Percentiles rank a stretch among this genome's conserved stretches.
phyloP scores from a whole-genome alignment of 148 eudicot genomes.

The Heliamphora exappendiculata region DNA sequence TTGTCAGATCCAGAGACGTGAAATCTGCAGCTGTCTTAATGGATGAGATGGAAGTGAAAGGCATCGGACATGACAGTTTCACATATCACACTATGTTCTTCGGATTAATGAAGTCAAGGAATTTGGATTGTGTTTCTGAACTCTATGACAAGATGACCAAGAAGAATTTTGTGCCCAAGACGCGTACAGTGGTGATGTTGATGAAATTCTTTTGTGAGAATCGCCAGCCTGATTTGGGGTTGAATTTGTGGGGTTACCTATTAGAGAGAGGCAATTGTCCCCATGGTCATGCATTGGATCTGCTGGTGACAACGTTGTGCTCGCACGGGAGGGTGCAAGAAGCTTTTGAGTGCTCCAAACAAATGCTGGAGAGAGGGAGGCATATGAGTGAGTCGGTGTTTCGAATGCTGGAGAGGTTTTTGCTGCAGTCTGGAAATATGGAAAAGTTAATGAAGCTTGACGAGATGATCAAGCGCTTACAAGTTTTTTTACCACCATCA shows the following conservation, averaged over 20 bases:
- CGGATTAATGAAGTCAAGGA: conserved; percentile 50
- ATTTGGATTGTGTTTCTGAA: conserved; percentile 40
- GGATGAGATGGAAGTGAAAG: conserved; percentile 64
- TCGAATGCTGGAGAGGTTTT: conserved; percentile 59
- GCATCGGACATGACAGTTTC: conserved; percentile 44
- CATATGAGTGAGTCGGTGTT: conserved; percentile 45
- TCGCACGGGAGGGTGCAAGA: conserved; percentile 58
- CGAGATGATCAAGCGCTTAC: conserved; percentile 40
- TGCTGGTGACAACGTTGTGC: conserved; percentile 62
- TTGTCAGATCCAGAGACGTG: conserved; percentile 53
- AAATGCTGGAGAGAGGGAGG: conserved; percentile 72
- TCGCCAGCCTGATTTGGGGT: conserved; percentile 45
- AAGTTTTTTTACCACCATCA: conserved; percentile 40
- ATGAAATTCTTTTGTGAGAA: conserved; percentile 75
- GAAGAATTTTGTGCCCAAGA: conserved; percentile 55
- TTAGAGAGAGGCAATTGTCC: conserved; percentile 71
- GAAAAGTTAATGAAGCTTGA: conserved; percentile 45
- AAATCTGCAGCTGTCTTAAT: conserved; percentile 43
- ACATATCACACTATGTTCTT: conserved; percentile 69
- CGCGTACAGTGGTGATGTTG: conserved; percentile 72
- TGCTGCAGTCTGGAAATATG: conserved; percentile 39
- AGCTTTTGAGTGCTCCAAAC: conserved; percentile 65
- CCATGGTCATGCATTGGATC: conserved; percentile 76
- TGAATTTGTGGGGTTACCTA: conserved; percentile 66
- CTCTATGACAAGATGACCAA: conserved; percentile 48